These are phyloP conservation scores for Alternaria consortialis DNA, from an alignment of 2,329 filamentous ascomycete species.

Conservation along the genomic window DNA sequence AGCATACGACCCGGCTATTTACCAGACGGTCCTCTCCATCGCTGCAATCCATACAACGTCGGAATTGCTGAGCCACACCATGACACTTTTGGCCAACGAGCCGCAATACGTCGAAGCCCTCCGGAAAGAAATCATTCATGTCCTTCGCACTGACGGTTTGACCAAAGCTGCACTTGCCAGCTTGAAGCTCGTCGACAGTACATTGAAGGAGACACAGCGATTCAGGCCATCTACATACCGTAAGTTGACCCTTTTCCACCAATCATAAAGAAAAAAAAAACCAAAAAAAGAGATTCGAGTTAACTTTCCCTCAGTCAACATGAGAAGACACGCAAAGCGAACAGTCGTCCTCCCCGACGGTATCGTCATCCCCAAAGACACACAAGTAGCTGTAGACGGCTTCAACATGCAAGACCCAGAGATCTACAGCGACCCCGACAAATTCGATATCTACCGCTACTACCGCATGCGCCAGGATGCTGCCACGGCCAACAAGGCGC, in stretches of 20 bases:
- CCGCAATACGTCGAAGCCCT: not conserved
- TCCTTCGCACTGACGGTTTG: not conserved
- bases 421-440: not conserved
- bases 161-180: not conserved
- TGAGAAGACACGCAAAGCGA: not conserved
- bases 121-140: not conserved
- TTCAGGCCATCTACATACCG: not conserved
- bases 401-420: not conserved
- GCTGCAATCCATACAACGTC: slow-evolving; percentile 3
- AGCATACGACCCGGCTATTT: not conserved
- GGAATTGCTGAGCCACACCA: not conserved
- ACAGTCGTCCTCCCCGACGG: not conserved
- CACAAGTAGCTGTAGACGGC: not conserved
- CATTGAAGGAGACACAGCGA: not conserved
- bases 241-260: not conserved
- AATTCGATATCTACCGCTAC: slow-evolving; percentile 3
- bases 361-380: not conserved
- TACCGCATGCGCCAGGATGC: not conserved
- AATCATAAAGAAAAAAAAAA: accelerated
- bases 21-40: not conserved
- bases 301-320: not conserved
- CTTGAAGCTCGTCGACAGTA: not conserved
- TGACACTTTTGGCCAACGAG: not conserved
- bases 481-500: not conserved
- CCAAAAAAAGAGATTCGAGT: no score